Base-by-base conservation (phyloP, 164 flowering plant species). In the Chimonanthus salicifolius region DNA sequence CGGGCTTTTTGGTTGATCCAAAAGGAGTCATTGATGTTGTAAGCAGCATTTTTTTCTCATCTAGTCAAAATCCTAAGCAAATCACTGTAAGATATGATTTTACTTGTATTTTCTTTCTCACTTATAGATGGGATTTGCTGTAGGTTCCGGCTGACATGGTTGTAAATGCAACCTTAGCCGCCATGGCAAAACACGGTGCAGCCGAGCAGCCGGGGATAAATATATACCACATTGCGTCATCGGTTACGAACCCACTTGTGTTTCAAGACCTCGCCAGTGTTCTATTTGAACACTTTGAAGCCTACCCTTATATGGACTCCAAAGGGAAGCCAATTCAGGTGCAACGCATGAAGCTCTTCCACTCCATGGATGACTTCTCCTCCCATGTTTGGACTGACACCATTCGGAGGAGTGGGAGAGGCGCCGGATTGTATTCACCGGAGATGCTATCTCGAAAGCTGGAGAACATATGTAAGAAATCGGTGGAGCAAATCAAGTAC, bases 141-240 rank as follows among this genome's bases (percentile, higher is more conserved):
- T 76, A 92, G 97, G 92, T 92, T 8, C 99, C 99, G 16, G 99
- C 91, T 0, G 98, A 92, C 73, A 94, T 94, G 98, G 99, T 92
- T 3, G 99, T 90, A 4, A 94, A 94, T 69, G 93, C 97, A 47
- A 94, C 85, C 6, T 68, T 94, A 74, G 97, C 99, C 72, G 99
- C 99, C 65, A 92, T 93, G 78, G 98, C 96, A 13, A 89, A 78
- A 80, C 99, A 95, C 67, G 99, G 96, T 60, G 64, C 60, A 64
- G 79, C 70, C 1, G 83, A 80, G 62, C 87, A 86, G 73, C 78
- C 90, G 9, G 96, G 86, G 47, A 82, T 84, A 46, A 86, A 84
- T 43, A 71, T 93, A 20, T 92, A 95, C 78, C 99, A 93, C 51
- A 78, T 95, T 10, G 92, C 97, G 18, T 89, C 99, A 50, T 95